Base-by-base conservation (phyloP, 208 protist species). In the Phytomonas sp. region DNA sequence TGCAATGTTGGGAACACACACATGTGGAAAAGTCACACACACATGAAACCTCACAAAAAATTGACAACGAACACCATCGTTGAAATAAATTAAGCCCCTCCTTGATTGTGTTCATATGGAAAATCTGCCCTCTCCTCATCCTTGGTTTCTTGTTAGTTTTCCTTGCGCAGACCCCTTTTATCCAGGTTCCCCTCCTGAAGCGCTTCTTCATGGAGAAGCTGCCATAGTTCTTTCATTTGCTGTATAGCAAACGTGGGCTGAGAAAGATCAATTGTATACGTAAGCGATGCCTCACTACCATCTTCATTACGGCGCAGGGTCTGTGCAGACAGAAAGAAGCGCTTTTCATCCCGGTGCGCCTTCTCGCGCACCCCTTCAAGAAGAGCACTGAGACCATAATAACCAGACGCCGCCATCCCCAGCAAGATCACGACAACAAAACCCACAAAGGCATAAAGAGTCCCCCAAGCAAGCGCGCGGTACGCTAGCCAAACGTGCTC, bases 401-500 rank as follows among this genome's bases (percentile, higher is more conserved):
- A 86, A 7, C 85, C 89, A 67, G 82, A 90, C 2, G 60, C 29
- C 60, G 79, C 83, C 85, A 95, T 91, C 60, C 75, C 78, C 20
- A 77, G 23, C 6, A 33, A 56, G 29, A 89, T 80, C 0, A 78
- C 80, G 13, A 66, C 56, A 0, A 37, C 15, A 23, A 91, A 80
- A 0, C 87, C 87, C 34, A 84, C 17, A 0, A 92, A 9, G 2
- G 89, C 87, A 59, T 87, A 93, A 33, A 82, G 11, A 15, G 89
- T 87, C 5, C 89, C 89, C 81, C 80, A 92, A 29, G 85, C 33
- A 32, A 95, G 77, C 3, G 89, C 86, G 2, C 70, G 73, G 70
- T 88, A 95, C 5, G 89, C 89, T 0, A 95, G 72, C 32, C 86
- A 68, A 11, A 93, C 60, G 72, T 92, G 84, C 30, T 86, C 70